Percentiles rank a stretch among this genome's conserved stretches.
Evolutionary conservation across 495 filamentous ascomycete species (phyloP).

Genomic region (Podospora bellae-mahoneyi): DNA sequence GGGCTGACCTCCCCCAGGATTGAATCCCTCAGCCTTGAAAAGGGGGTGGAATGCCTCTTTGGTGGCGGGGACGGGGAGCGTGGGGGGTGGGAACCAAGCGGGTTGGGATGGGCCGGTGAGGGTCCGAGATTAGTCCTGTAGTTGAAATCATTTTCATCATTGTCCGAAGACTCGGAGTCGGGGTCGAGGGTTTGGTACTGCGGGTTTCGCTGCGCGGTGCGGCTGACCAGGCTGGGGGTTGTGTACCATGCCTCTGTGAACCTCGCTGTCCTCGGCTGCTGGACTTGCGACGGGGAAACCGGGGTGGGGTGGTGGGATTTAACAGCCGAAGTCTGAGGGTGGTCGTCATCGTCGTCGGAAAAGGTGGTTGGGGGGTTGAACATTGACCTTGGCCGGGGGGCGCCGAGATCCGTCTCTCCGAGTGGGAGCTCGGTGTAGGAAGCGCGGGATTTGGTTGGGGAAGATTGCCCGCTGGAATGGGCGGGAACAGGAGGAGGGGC

Average conservation of each 20-base stretch:
- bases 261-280: conserved; percentile 54
- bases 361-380: conserved; percentile 15
- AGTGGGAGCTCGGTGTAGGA: conserved; percentile 41
- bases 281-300: conserved; percentile 23
- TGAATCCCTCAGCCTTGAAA: conserved; percentile 29
- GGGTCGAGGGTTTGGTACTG: conserved; percentile 34
- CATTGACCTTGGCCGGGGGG: conserved; percentile 28
- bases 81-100: conserved; percentile 23
- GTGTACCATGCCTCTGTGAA: conserved; percentile 60
- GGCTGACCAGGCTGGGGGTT: conserved; percentile 51
- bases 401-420: conserved; percentile 33
- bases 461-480: neutral
- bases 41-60: conserved; percentile 27
- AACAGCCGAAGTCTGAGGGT: conserved; percentile 23
- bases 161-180: conserved; percentile 22
- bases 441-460: conserved; percentile 21
- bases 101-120: conserved; percentile 17
- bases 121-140: neutral
- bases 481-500: conserved; percentile 26
- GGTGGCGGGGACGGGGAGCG: conserved; percentile 11
- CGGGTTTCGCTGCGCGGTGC: conserved; percentile 45
- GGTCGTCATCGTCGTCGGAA: neutral
- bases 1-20: conserved; percentile 42
- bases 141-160: conserved; percentile 21
- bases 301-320: conserved; percentile 22